Base-by-base conservation (phyloP, 495 filamentous ascomycete species). In the Tricharina praecox region DNA sequence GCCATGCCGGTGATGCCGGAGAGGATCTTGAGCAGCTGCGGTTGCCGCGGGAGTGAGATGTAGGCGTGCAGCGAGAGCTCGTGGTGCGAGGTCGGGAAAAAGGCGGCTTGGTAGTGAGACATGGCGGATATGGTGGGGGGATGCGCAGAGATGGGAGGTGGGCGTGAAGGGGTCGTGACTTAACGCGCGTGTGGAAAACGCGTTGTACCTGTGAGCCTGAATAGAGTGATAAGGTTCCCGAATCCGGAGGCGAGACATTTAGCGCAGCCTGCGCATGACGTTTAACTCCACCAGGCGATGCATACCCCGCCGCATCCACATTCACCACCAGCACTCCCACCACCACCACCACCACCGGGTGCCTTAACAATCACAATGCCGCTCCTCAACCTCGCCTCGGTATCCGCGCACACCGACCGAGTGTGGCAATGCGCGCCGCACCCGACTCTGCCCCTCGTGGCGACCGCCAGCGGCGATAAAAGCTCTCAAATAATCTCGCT, bases 401-500 rank as follows among this genome's bases (percentile, higher is more conserved):
- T 67, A 25, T 77, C 79, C 13, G 74, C 77, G 43, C 71, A 87
- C n/a, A 77, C 76, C 50, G 72, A 84, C 54, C 82, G 90, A 51
- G 75, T 84, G 45, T 97, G 90, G 90, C 71, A 75, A 33, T 79
- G 83, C 34, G 67, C 79, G 30, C 81, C 85, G 0, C 92, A 97
- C 66, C 88, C 88, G 0, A 77, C 74, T 20, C 77, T 88, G 23
- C 90, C 90, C 1, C 68, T 97, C 48, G 68, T 95, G 52, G 90
- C 90, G 40, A 94, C 88, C 48, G 76, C 82, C 62, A 85, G 82
- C 68, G 74, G 79, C 28, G 79, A 85, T 65, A 85, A 85, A 48
- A 79, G 80, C 26, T 82, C 86, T 37, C 85, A 81, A 43, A 70
- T 97, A 51, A 92, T 90, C 70, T 90, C 82, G 19, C 77, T 96